Evolutionary conservation across 179 eudicot genomes (phyloP).

Genomic region (Beta lomatogona): DNA sequence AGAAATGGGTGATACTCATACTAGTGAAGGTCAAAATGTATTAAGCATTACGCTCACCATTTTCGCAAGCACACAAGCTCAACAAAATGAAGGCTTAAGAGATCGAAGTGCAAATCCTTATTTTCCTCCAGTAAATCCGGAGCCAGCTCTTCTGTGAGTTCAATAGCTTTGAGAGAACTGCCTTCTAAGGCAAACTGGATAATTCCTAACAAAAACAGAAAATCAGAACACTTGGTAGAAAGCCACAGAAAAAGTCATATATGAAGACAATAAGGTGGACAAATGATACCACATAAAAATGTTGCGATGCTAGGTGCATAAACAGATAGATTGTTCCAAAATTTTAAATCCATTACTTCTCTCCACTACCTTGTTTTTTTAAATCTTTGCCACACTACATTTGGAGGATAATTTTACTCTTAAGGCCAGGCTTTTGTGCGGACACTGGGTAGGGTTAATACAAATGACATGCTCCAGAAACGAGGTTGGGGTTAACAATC

Average conservation of each 20-base stretch:
- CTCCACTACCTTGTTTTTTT: background rate
- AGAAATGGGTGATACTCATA: background rate
- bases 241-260: conserved; percentile 4
- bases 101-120: conserved; percentile 79
- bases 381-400: background rate
- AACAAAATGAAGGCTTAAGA: conserved; percentile 83
- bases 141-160: conserved; percentile 76
- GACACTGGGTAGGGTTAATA: background rate
- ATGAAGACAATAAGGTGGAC: background rate
- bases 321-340: background rate
- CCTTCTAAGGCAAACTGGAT: conserved; percentile 62
- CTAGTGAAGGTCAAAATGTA: background rate
- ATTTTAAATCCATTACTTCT: background rate
- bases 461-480: background rate
- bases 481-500: background rate
- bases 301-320: background rate
- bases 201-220: conserved; percentile 52
- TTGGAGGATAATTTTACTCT: background rate
- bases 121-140: conserved; percentile 72
- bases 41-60: conserved; percentile 46
- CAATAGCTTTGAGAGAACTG: conserved; percentile 77
- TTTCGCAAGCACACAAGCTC: conserved; percentile 72
- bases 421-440: background rate
- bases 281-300: background rate
- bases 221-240: conserved; percentile 6